These are phyloP conservation scores for Melanomma pulvis-pyrius DNA, from an alignment of 495 filamentous ascomycete species.

Conservation along the genomic window DNA sequence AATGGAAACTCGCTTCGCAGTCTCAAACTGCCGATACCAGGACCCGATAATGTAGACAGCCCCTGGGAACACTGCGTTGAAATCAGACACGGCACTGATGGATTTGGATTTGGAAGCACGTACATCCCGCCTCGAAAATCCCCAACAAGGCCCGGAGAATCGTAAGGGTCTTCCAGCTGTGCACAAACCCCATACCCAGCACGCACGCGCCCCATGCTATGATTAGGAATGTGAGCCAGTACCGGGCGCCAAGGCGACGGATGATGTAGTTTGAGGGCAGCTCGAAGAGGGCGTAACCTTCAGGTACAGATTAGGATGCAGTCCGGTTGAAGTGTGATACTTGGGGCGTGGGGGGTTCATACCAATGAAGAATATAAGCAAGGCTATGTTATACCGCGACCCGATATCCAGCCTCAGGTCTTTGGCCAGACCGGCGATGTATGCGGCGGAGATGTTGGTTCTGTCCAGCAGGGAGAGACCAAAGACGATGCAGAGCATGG, in stretches of 20 bases:
- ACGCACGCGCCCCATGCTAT: slow-evolving; percentile 21
- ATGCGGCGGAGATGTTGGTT: slow-evolving; percentile 19
- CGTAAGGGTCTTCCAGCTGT: slow-evolving; percentile 8
- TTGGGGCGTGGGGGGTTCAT: neutral
- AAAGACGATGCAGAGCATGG: slow-evolving; percentile 23
- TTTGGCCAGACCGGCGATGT: slow-evolving; percentile 11
- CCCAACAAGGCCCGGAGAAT: slow-evolving; percentile 14
- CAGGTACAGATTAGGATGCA: neutral
- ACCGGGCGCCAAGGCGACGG: slow-evolving; percentile 3
- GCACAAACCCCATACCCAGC: slow-evolving; percentile 20
- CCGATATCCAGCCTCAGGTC: slow-evolving; percentile 5
- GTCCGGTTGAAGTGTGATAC: neutral
- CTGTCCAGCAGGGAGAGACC: slow-evolving; percentile 16
- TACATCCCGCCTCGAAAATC: slow-evolving; percentile 13
- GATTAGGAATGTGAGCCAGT: slow-evolving; percentile 16
- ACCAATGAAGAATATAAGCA: slow-evolving; percentile 17
- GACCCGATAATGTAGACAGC: slow-evolving; percentile 20
- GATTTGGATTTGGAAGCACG: neutral
- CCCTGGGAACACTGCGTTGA: slow-evolving; percentile 7
- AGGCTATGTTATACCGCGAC: slow-evolving; percentile 16
- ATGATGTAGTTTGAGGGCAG: slow-evolving; percentile 12
- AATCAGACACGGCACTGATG: neutral
- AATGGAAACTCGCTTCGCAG: slow-evolving; percentile 6
- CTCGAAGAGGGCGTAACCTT: slow-evolving; percentile 10
- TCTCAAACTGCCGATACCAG: slow-evolving; percentile 20